Evolutionary conservation across 805 yeast species (phyloP), one percentile per base, ranked within the genome.

Genomic region (Torulaspora maleeae): DNA sequence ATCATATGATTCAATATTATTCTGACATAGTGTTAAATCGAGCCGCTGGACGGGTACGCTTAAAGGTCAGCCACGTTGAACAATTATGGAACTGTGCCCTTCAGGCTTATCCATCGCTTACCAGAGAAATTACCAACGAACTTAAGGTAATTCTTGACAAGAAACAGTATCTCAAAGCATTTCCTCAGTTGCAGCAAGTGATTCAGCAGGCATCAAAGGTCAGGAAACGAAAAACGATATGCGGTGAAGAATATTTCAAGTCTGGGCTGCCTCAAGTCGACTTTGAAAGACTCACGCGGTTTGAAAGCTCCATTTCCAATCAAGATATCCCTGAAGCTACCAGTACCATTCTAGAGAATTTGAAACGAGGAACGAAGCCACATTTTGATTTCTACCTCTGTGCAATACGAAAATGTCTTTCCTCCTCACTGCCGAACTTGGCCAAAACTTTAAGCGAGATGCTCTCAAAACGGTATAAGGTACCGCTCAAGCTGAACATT

Each of bases 401-500:
- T 5, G 42, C 60, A 16, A 44, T 59, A 30, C 47, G 54, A 30
- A n/a, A 41, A 3, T 53, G 57, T 28, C 43, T 60, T 40, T 35
- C 44, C 11, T 20, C 47, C 2, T 49, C 50, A 12, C 40, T 41
- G 8, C 38, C 52, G 6, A 42, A 48, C 16, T 24, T 58, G 11
- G 64, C 59, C 5, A 44, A 51, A 15, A 36, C 50, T 12, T 33
- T 60, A 16, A 55, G 54, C 41, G 51, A 55, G 8, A 43, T 51
- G 25, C 34, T 57, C 19, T 38, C 45, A 15, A 48, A 50, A 3
- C 40, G 46, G 19, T 49, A 48, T 13, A 38, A 42, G 5, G 34
- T 53, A 10, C 65, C 64, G 1, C 25, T 55, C n/a, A 60, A 58
- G 32, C 38, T 57, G 4, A 55, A 55, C 10, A 53, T 60, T 10